Conservation (phyloP, 108 stramenopile genomes). For the Conticribra guillardii region DNA sequence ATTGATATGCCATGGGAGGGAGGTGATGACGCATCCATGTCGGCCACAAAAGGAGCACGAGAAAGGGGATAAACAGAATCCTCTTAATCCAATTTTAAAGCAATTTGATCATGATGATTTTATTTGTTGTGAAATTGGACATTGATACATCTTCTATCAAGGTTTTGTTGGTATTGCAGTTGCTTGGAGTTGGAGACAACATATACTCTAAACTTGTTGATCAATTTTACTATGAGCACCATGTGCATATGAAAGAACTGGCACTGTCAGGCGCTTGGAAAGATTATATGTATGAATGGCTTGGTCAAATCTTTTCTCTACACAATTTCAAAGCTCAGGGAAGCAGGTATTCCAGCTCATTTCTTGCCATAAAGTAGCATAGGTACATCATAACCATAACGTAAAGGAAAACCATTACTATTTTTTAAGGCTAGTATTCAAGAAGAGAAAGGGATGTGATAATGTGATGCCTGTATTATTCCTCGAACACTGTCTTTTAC, state of each 20-base stretch:
- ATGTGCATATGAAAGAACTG: constrained; percentile 53
- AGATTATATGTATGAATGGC: constrained; percentile 35
- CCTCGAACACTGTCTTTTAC: too few relatives aligned
- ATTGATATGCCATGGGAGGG: too few relatives aligned
- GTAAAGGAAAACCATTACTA: too few relatives aligned
- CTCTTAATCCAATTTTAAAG: too few relatives aligned
- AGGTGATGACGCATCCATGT: too few relatives aligned
- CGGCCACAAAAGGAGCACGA: too few relatives aligned
- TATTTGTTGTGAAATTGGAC: constrained; percentile 72
- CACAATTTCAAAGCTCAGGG: constrained; percentile 48
- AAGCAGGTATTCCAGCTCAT: constrained; percentile 61
- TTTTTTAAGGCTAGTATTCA: too few relatives aligned
- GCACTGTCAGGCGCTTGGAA: constrained; percentile 45
- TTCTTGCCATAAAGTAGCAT: constrained; percentile 69
- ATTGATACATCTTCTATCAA: constrained; percentile 63
- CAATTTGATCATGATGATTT: constrained; percentile 54
- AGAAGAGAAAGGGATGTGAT: too few relatives aligned
- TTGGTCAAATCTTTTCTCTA: constrained; percentile 52
- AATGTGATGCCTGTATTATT: too few relatives aligned
- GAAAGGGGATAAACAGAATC: constrained; percentile 47
- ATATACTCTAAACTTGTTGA: constrained; percentile 52
- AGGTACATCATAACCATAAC: too few relatives aligned
- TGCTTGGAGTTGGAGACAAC: constrained; percentile 28
- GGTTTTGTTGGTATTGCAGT: constrained; percentile 42
- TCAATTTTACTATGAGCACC: constrained; percentile 84